Evolutionary conservation across 2,329 filamentous ascomycete species (phyloP), one percentile per base, ranked within the genome.

Genomic region (Phaeosphaeriaceae sp.): DNA sequence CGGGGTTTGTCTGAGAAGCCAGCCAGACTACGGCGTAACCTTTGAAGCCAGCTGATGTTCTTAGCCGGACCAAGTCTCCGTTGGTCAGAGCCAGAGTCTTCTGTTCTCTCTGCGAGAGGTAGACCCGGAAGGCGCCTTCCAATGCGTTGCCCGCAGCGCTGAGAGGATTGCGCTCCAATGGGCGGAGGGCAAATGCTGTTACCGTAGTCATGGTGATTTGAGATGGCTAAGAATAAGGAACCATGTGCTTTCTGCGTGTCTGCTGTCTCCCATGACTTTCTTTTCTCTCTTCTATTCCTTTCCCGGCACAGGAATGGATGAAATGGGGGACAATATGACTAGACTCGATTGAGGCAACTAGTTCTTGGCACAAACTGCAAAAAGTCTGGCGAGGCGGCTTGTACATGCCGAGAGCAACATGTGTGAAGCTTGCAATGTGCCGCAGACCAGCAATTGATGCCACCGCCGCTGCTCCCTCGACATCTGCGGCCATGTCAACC

Each of bases 21-120:
- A 79, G 74, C 85, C 85, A 88, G 9, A 83, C 84, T 60, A 88
- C 80, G n/a, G 82, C 86, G 42, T 79, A 78, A 38, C 79, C 82
- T n/a, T 73, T 70, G 9, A 67, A 54, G 17, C 74, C 77, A 39
- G 75, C 70, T 32, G 66, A 38, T 43, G 74, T 77, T 53, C 69
- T 76, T 16, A 86, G 64, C n/a, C 76, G 76, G 61, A 85, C 86
- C 11, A 82, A 68, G 57, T 87, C 83, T 32, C 84, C 85, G n/a
- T 81, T 73, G 35, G 77, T 76, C 15, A 88, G 73, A 47, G 79
- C 79, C 8, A 86, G 70, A 21, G 77, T 74, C 41, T 82, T 76
- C 17, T 88, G 74, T 20, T 83, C 81, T 29, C 82, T 80, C 7
- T 78, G 76, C 1, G 83, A 79, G 8, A 87, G 69, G 58, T 83